Percentiles rank a stretch among this genome's conserved stretches.
Conservation (phyloP, 805 yeast genomes). For the Barnettozyma californica region DNA sequence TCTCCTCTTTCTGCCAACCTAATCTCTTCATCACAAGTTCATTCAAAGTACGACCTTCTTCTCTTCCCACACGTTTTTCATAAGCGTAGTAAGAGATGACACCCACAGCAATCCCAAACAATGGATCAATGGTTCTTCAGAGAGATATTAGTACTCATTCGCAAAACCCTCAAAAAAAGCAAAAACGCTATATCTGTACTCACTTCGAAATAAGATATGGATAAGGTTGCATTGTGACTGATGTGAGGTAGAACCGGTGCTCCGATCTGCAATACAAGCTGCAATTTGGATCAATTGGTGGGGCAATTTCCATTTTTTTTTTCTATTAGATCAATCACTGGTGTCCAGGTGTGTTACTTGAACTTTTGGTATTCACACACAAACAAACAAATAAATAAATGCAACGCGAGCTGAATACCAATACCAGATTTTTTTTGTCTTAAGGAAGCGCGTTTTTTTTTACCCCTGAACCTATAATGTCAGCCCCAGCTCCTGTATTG, state of each 20-base stretch:
- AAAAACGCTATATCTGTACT: slow-evolving; percentile 5
- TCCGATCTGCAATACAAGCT: too few relatives aligned
- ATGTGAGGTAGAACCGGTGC: background rate
- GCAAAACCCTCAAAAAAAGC: background rate
- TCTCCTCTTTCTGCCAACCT: background rate
- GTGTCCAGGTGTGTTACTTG: background rate
- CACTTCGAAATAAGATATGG: slow-evolving; percentile 24
- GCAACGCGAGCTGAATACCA: too few relatives aligned
- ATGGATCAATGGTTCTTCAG: slow-evolving; percentile 49
- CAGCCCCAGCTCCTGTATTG: slow-evolving; percentile 2
- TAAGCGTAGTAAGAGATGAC: slow-evolving; percentile 56
- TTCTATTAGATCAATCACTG: background rate
- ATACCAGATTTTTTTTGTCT: too few relatives aligned
- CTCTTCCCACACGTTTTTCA: slow-evolving; percentile 53
- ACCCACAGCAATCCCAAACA: slow-evolving; percentile 60
- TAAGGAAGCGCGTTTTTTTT: too few relatives aligned
- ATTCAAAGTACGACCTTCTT: slow-evolving; percentile 53
- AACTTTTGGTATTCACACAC: background rate
- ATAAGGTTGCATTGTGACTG: slow-evolving; percentile 10
- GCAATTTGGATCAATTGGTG: background rate
- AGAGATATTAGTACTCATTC: background rate
- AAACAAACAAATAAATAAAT: too few relatives aligned
- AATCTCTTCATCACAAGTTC: slow-evolving; percentile 41
- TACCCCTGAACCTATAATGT: background rate
- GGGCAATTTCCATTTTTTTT: background rate